These are phyloP conservation scores for Ogataea angusta DNA, from an alignment of 805 yeast genomes.

Conservation along the genomic window DNA sequence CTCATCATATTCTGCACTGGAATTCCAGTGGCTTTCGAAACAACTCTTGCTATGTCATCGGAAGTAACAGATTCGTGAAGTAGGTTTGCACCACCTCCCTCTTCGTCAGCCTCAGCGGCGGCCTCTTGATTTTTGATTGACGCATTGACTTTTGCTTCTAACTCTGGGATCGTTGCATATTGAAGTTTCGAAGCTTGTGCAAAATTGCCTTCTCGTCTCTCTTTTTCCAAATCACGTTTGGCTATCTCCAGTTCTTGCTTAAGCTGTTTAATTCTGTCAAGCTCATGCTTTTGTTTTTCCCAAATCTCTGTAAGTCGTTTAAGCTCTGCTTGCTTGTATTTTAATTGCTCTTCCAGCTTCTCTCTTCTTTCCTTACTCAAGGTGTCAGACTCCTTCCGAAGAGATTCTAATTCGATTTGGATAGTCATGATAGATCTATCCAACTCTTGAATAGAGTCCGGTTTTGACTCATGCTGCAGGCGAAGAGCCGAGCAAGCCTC, in stretches of 20 bases:
- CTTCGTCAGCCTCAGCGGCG: constrained; percentile 30
- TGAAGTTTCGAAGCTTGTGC: constrained; percentile 86
- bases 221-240: constrained; percentile 74
- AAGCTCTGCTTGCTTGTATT: constrained; percentile 60
- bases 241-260: constrained; percentile 84
- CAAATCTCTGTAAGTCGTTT: constrained; percentile 74
- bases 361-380: constrained; percentile 74
- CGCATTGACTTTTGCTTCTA: constrained; percentile 59
- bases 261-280: constrained; percentile 74
- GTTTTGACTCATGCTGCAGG: constrained; percentile 94
- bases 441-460: constrained; percentile 85
- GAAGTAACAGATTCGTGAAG: constrained; percentile 91
- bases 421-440: constrained; percentile 91
- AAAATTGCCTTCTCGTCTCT: constrained; percentile 81
- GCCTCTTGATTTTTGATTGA: constrained; percentile 32
- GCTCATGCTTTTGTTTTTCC: constrained; percentile 76
- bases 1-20: constrained; percentile 88
- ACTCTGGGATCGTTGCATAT: constrained; percentile 79
- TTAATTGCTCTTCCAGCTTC: constrained; percentile 68
- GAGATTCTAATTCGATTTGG: constrained; percentile 90
- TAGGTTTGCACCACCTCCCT: constrained; percentile 34
- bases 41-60: constrained; percentile 90
- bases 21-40: constrained; percentile 92
- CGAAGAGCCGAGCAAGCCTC: constrained; percentile 96
- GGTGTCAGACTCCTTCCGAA: constrained; percentile 88